Evolutionary conservation across 2,329 filamentous ascomycete genomes (phyloP).

Genomic region (Ophiocordyceps camponoti-floridani): DNA sequence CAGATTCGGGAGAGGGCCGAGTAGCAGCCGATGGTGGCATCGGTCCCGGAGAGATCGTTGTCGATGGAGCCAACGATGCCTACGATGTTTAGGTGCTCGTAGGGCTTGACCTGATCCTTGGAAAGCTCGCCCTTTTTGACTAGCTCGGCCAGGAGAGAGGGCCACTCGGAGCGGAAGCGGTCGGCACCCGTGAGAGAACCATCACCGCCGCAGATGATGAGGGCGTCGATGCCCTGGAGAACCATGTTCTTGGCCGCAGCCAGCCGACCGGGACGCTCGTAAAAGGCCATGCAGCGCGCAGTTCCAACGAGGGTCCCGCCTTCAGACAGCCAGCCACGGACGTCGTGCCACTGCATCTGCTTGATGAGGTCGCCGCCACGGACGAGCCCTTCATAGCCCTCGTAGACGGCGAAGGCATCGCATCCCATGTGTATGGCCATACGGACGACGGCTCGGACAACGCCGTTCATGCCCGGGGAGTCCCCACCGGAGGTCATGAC

Average conservation of each 20-base stretch:
- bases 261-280: slow-evolving; percentile 68
- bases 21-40: slow-evolving; percentile 94
- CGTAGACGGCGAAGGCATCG: slow-evolving; percentile 67
- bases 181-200: slow-evolving; percentile 92
- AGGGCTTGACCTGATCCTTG: slow-evolving; percentile 52
- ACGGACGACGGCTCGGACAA: slow-evolving; percentile 76
- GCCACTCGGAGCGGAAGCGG: slow-evolving; percentile 85
- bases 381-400: slow-evolving; percentile 92
- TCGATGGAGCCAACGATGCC: slow-evolving; percentile 94
- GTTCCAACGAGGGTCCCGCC: slow-evolving; percentile 94
- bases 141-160: slow-evolving; percentile 69
- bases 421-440: slow-evolving; percentile 76
- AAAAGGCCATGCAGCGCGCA: slow-evolving; percentile 82
- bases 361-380: slow-evolving; percentile 76
- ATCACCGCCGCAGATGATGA: slow-evolving; percentile 94
- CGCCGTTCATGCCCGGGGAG: slow-evolving; percentile 87
- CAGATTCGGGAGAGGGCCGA: slow-evolving; percentile 86
- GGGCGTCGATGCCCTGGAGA: slow-evolving; percentile 76
- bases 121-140: slow-evolving; percentile 57
- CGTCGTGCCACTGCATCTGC: slow-evolving; percentile 81
- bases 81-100: slow-evolving; percentile 83
- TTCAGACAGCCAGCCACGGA: slow-evolving; percentile 83
- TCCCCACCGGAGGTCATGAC: slow-evolving; percentile 93
- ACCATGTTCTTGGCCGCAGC: slow-evolving; percentile 90
- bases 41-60: slow-evolving; percentile 93